Evolutionary conservation across 805 yeast species (phyloP).

Genomic region (Saccharomycopsis fermentans): DNA sequence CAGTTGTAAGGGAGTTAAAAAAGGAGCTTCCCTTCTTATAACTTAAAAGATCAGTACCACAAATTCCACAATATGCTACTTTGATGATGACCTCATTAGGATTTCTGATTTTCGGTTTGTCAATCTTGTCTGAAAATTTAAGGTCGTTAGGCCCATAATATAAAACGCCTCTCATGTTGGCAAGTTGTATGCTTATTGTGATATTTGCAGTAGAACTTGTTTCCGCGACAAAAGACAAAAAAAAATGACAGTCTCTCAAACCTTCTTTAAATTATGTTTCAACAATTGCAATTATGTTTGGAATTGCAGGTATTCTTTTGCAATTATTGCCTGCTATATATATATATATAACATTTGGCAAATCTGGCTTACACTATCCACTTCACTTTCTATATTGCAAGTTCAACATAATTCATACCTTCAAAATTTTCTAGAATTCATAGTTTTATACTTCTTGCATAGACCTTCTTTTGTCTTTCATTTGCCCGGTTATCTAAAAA

Average conservation of each 20-base stretch:
- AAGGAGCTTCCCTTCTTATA: slow-evolving; percentile 49
- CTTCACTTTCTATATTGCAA: neutral
- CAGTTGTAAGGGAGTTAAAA: slow-evolving; percentile 27
- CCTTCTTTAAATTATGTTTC: no score
- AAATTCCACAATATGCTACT: slow-evolving; percentile 47
- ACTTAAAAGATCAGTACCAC: slow-evolving; percentile 56
- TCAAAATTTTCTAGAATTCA: no score
- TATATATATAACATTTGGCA: no score
- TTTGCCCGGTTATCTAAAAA: neutral
- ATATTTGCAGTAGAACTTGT: no score
- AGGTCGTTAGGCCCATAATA: slow-evolving; percentile 32
- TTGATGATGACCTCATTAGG: slow-evolving; percentile 35
- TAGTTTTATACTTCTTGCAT: neutral
- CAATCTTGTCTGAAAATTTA: slow-evolving; percentile 25
- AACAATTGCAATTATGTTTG: no score
- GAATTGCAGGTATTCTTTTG: no score
- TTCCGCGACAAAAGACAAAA: no score
- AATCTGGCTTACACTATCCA: no score
- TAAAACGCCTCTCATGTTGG: slow-evolving; percentile 31
- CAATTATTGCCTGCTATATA: no score
- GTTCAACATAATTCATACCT: neutral
- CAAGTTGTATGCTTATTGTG: neutral
- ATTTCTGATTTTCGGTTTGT: slow-evolving; percentile 23
- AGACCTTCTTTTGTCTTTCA: neutral
- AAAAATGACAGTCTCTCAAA: no score